A percentile compares a stretch with the other conserved stretches of the same genome.
phyloP scores from a whole-genome alignment of 1,284 basidiomycete species.

The Ustilago xerochloae region DNA sequence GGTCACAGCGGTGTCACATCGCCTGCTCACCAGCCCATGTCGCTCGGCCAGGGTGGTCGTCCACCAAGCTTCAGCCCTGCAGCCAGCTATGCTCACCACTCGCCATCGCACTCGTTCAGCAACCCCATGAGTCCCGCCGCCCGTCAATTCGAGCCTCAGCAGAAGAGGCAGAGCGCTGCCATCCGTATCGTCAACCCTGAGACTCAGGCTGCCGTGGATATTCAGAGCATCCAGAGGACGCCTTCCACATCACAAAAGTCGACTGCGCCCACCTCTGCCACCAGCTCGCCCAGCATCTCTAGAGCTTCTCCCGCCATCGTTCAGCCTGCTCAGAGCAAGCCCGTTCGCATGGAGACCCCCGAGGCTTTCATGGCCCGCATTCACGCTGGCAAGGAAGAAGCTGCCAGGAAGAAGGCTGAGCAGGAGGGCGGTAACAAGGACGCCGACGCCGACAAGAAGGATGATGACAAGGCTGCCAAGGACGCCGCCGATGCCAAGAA shows the following conservation, averaged over 20 bases:
- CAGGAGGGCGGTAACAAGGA: conserved; percentile 40
- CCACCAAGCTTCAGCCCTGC: conserved; percentile 46
- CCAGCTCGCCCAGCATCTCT: conserved; percentile 36
- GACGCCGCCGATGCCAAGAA: conserved; percentile 40
- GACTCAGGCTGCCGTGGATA: conserved; percentile 64
- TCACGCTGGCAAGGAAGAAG: conserved; percentile 51
- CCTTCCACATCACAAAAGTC: conserved; percentile 29
- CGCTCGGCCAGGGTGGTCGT: conserved; percentile 43
- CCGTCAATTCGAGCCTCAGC: conserved; percentile 64
- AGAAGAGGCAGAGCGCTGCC: conserved; percentile 64
- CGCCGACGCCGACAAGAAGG: conserved; percentile 35
- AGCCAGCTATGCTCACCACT: conserved; percentile 48
- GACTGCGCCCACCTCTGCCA: conserved; percentile 28
- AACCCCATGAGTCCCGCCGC: conserved; percentile 66
- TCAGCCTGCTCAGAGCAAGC: conserved; percentile 50
- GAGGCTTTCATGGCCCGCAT: conserved; percentile 61
- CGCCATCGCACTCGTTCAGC: conserved; percentile 59
- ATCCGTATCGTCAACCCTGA: conserved; percentile 68
- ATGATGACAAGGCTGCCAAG: conserved; percentile 44
- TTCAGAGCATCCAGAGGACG: conserved; percentile 52
- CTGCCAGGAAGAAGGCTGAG: conserved; percentile 54
- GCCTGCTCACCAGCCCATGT: conserved; percentile 49
- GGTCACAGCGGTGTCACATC: conserved; percentile 49
- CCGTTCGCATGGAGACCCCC: conserved; percentile 58
- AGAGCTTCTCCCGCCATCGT: conserved; percentile 32